A percentile compares a stretch with the other conserved stretches of the same genome.
phyloP scores from a whole-genome alignment of 2,329 filamentous ascomycete genomes.

The Arthrobotrys megalospora region DNA sequence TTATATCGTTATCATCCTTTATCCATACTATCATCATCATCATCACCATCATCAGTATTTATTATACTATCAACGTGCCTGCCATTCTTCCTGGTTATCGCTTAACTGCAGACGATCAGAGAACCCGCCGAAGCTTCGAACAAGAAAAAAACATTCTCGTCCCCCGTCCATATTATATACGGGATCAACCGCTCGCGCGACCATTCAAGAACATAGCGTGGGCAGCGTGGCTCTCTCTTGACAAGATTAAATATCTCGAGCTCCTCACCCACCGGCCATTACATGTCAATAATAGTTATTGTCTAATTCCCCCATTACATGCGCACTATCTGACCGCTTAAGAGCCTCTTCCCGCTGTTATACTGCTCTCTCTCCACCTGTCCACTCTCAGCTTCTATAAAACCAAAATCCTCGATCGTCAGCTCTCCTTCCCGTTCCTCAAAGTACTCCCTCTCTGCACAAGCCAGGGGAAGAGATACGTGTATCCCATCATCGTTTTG shows the following conservation, averaged over 20 bases:
- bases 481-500: constrained; percentile 20
- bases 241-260: constrained; percentile 5
- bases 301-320: constrained; percentile 18
- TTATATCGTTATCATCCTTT: background rate
- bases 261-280: constrained; percentile 8
- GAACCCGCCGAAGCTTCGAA: constrained; percentile 20
- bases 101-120: constrained; percentile 58
- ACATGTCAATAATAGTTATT: constrained; percentile 12
- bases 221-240: constrained; percentile 34
- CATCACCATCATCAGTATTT: constrained; percentile 1
- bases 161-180: constrained; percentile 39
- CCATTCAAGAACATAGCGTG: constrained; percentile 45
- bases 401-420: constrained; percentile 48
- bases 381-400: constrained; percentile 45
- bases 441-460: background rate
- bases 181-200: constrained; percentile 58
- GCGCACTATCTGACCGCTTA: constrained; percentile 42
- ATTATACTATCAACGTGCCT: constrained; percentile 12
- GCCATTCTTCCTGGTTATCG: constrained; percentile 40
- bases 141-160: constrained; percentile 30
- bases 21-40: background rate
- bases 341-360: constrained; percentile 47
- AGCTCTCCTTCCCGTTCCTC: constrained; percentile 39
- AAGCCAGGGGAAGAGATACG: constrained; percentile 13
- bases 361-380: constrained; percentile 42